Evolutionary conservation across 2,329 filamentous ascomycete species (phyloP).

Genomic region (Furcasterigmium furcatum): DNA sequence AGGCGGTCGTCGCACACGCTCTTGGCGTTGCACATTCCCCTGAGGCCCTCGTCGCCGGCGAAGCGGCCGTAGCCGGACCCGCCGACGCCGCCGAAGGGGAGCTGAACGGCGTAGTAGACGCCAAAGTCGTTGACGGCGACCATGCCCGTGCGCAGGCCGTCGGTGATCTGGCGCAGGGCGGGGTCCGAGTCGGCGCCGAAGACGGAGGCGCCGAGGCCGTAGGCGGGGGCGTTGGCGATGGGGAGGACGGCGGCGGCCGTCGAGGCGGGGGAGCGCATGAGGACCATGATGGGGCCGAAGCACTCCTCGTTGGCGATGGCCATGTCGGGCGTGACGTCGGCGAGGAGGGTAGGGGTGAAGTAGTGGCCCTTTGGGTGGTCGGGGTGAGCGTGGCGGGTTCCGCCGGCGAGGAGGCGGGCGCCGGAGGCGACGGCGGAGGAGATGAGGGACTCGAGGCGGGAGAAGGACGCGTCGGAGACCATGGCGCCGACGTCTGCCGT

Average conservation of each 20-base stretch:
- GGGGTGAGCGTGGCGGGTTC: constrained; percentile 68
- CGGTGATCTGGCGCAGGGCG: constrained; percentile 62
- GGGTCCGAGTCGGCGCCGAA: constrained; percentile 67
- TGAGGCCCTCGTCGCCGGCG: constrained; percentile 83
- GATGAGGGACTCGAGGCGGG: constrained; percentile 73
- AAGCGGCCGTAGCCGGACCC: constrained; percentile 93
- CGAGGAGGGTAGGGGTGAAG: constrained; percentile 86
- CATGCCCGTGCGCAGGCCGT: constrained; percentile 77
- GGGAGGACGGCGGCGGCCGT: constrained; percentile 60
- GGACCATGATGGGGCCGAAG: constrained; percentile 85
- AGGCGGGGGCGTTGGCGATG: constrained; percentile 80
- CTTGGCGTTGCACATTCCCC: constrained; percentile 84
- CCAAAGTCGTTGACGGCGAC: constrained; percentile 95
- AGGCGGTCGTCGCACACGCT: constrained; percentile 76
- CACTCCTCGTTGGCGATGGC: constrained; percentile 84
- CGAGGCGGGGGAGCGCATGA: constrained; percentile 71
- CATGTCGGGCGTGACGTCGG: constrained; percentile 86
- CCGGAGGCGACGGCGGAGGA: constrained; percentile 73
- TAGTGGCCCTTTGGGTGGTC: constrained; percentile 79
- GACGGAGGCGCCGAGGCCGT: constrained; percentile 84
- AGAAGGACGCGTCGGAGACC: constrained; percentile 77
- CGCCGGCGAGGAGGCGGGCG: constrained; percentile 78
- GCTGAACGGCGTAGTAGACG: constrained; percentile 85
- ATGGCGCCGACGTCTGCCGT: constrained; percentile 83
- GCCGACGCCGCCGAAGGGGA: constrained; percentile 89